Conservation (phyloP, 352 stramenopile species). For the Pythium brachiatum region DNA sequence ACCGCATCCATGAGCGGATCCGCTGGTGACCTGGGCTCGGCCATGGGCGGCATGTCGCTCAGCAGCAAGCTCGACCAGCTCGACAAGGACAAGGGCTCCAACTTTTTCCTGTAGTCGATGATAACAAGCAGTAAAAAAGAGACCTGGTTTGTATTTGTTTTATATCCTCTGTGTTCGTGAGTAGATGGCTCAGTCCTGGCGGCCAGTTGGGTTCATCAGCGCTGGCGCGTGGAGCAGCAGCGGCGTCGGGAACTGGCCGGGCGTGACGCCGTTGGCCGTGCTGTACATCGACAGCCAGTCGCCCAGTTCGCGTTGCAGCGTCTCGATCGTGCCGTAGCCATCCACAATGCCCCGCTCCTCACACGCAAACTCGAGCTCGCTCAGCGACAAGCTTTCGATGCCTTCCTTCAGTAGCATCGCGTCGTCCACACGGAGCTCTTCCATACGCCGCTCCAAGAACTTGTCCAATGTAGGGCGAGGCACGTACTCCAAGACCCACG, state of each 20-base stretch:
- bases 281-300: slow-evolving; percentile 85
- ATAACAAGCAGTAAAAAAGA: background rate
- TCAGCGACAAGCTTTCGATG: slow-evolving; percentile 67
- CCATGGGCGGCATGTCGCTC: slow-evolving; percentile 33
- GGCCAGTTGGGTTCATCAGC: slow-evolving; percentile 31
- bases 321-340: slow-evolving; percentile 66
- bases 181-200: slow-evolving; percentile 2
- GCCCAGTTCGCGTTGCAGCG: slow-evolving; percentile 40
- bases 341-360: slow-evolving; percentile 70
- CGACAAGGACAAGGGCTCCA: slow-evolving; percentile 56
- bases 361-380: slow-evolving; percentile 84
- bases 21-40: slow-evolving; percentile 7
- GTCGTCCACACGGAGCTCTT: slow-evolving; percentile 73
- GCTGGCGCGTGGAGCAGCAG: slow-evolving; percentile 75
- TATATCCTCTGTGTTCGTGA: background rate
- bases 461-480: slow-evolving; percentile 38
- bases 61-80: slow-evolving; percentile 74
- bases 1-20: slow-evolving; percentile 2
- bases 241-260: slow-evolving; percentile 42
- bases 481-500: slow-evolving; percentile 46
- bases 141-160: background rate
- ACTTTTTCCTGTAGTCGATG: slow-evolving; percentile 18
- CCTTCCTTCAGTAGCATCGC: slow-evolving; percentile 64
- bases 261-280: slow-evolving; percentile 22
- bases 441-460: slow-evolving; percentile 49